Evolutionary conservation across 2,329 filamentous ascomycete genomes (phyloP).

Genomic region (Xylariales sp.): DNA sequence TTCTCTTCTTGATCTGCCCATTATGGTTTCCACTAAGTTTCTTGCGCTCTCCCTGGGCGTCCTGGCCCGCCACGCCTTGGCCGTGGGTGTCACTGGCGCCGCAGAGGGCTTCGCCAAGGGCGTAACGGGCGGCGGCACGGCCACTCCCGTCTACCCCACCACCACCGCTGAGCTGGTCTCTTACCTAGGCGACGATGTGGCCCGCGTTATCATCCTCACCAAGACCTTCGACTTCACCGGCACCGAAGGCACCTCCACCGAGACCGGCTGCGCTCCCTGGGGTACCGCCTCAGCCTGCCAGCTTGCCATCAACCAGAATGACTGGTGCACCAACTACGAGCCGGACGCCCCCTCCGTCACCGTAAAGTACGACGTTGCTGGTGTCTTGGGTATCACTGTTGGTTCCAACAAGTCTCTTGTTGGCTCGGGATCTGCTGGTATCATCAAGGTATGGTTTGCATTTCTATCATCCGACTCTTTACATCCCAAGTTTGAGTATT

Average conservation of each 20-base stretch:
- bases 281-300: conserved; percentile 51
- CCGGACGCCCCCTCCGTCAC: conserved; percentile 41
- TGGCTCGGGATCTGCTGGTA: conserved; percentile 45
- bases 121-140: conserved; percentile 56
- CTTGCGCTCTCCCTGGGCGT: conserved; percentile 7
- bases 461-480: too few species aligned
- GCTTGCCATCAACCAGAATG: conserved; percentile 54
- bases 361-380: conserved; percentile 48
- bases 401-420: conserved; percentile 54
- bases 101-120: conserved; percentile 41
- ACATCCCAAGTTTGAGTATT: too few species aligned
- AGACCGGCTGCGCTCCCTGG: conserved; percentile 54
- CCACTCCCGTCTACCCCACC: conserved; percentile 47
- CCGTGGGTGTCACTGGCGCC: conserved; percentile 28
- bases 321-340: conserved; percentile 58
- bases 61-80: conserved; percentile 9
- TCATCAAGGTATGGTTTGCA: too few species aligned
- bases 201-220: conserved; percentile 55
- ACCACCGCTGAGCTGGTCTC: conserved; percentile 52
- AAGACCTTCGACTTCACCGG: conserved; percentile 53
- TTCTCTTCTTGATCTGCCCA: too few species aligned
- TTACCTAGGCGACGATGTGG: conserved; percentile 49
- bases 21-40: too few species aligned
- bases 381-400: conserved; percentile 44
- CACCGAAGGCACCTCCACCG: conserved; percentile 47